These are phyloP conservation scores for Hygrocybe punicea DNA, from an alignment of 768 basidiomycete genomes.

Conservation along the genomic window DNA sequence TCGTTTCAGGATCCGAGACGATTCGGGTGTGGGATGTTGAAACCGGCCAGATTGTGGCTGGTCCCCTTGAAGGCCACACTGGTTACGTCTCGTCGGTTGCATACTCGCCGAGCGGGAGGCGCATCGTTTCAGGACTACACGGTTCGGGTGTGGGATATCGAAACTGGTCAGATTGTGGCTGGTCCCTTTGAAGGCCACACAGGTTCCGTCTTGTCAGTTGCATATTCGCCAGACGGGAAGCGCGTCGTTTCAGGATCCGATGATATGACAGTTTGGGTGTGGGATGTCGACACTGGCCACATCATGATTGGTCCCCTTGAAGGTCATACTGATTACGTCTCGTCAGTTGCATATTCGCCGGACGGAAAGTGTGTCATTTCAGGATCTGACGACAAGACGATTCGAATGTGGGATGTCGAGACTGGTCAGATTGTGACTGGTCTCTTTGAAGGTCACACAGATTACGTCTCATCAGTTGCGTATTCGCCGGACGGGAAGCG, in stretches of 20 bases:
- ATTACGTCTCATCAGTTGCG: neutral
- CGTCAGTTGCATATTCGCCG: constrained; percentile 46
- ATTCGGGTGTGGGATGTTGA: constrained; percentile 32
- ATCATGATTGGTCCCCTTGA: no score
- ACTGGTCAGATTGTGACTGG: neutral
- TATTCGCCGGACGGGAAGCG: neutral
- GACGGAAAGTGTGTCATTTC: constrained; percentile 48
- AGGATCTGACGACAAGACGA: constrained; percentile 49
- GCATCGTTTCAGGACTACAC: neutral
- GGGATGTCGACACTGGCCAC: no score
- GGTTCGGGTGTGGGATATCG: neutral
- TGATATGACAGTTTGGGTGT: no score
- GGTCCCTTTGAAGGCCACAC: neutral
- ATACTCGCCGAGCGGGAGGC: neutral
- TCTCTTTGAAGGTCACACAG: neutral
- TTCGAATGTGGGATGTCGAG: constrained; percentile 31
- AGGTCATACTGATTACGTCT: neutral
- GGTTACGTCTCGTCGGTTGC: neutral
- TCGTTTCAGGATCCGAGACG: constrained; percentile 49
- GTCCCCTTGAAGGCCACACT: neutral
- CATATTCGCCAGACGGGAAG: neutral
- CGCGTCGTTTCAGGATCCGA: neutral
- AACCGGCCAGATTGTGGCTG: neutral
- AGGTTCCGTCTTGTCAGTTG: neutral
- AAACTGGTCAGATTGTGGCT: neutral